phyloP scores from a whole-genome alignment of 1,284 basidiomycete species.

The Lignosus rhinocerotis region DNA sequence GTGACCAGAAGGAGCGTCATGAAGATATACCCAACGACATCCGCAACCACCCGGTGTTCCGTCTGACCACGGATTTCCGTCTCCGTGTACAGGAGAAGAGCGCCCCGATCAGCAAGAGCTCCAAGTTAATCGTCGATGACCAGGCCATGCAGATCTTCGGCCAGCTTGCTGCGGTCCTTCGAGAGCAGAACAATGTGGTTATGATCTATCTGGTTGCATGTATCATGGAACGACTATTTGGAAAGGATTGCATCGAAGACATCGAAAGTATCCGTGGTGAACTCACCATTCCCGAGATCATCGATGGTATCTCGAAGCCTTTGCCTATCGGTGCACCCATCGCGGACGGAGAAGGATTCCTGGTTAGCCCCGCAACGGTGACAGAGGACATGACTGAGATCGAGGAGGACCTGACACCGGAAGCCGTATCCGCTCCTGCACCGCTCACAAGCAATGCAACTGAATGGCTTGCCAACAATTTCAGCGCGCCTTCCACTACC shows the following conservation, averaged over 20 bases:
- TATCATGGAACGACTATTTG: constrained; percentile 70
- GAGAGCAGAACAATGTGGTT: constrained; percentile 56
- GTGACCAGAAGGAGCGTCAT: constrained; percentile 78
- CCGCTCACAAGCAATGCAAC: constrained; percentile 27
- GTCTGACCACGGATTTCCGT: constrained; percentile 81
- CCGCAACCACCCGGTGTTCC: constrained; percentile 73
- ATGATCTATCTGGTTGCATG: constrained; percentile 80
- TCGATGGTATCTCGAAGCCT: constrained; percentile 67
- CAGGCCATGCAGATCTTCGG: constrained; percentile 70
- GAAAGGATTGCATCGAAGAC: constrained; percentile 69
- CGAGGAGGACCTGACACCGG: constrained; percentile 27
- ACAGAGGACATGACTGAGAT: constrained; percentile 15
- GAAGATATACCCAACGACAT: constrained; percentile 82
- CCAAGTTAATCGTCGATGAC: constrained; percentile 56
- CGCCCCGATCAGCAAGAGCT: constrained; percentile 70
- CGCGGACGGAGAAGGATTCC: background rate
- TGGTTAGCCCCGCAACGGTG: constrained; percentile 6
- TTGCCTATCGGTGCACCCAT: background rate
- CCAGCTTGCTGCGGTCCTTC: constrained; percentile 55
- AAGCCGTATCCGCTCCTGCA: background rate
- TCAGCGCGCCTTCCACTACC: constrained; percentile 24
- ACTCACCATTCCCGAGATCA: constrained; percentile 67
- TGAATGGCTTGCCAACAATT: constrained; percentile 29
- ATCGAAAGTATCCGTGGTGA: constrained; percentile 74
- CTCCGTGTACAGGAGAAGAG: constrained; percentile 81